Percentiles rank a stretch among this genome's conserved stretches.
Evolutionary conservation across 2,329 filamentous ascomycete species (phyloP).

Genomic region (Fusarium acutatum): DNA sequence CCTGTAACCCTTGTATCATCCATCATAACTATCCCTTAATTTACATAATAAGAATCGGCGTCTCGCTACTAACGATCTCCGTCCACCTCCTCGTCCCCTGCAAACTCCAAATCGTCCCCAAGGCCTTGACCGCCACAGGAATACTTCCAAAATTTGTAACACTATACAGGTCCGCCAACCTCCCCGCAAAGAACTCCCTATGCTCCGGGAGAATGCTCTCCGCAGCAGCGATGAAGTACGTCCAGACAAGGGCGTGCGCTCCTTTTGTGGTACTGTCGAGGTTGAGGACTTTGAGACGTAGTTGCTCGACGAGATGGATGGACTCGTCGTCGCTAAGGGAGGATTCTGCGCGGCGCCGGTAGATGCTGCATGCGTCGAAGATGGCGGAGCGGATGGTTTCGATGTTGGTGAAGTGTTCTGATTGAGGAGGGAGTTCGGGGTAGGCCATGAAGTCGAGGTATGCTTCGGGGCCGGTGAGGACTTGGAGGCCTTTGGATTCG

Average conservation of each 20-base stretch:
- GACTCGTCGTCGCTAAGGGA: slow-evolving; percentile 34
- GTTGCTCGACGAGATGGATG: slow-evolving; percentile 42
- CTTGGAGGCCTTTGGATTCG: slow-evolving; percentile 39
- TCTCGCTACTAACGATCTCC: slow-evolving; percentile 41
- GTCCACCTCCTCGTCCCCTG: slow-evolving; percentile 40
- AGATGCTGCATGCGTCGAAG: slow-evolving; percentile 39
- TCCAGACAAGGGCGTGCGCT: slow-evolving; percentile 52
- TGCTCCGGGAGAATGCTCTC: slow-evolving; percentile 49
- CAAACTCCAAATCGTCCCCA: slow-evolving; percentile 48
- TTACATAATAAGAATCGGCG: slow-evolving; percentile 44
- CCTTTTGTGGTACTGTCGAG: slow-evolving; percentile 44
- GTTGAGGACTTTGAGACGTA: slow-evolving; percentile 43
- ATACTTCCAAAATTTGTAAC: slow-evolving; percentile 51
- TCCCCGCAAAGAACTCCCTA: slow-evolving; percentile 46
- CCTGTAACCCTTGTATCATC: neutral
- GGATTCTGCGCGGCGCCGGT: slow-evolving; percentile 37
- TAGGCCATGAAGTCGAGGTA: slow-evolving; percentile 43
- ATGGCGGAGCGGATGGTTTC: slow-evolving; percentile 38
- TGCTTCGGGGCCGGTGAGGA: slow-evolving; percentile 30
- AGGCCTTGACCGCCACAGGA: slow-evolving; percentile 44
- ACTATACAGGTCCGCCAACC: slow-evolving; percentile 43
- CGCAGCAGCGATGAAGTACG: slow-evolving; percentile 51
- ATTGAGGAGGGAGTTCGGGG: slow-evolving; percentile 27
- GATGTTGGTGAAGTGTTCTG: slow-evolving; percentile 30
- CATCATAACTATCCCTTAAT: no score